Base-by-base conservation (phyloP, 176 grass and related monocot genomes). In the Musa troglodytarum region DNA sequence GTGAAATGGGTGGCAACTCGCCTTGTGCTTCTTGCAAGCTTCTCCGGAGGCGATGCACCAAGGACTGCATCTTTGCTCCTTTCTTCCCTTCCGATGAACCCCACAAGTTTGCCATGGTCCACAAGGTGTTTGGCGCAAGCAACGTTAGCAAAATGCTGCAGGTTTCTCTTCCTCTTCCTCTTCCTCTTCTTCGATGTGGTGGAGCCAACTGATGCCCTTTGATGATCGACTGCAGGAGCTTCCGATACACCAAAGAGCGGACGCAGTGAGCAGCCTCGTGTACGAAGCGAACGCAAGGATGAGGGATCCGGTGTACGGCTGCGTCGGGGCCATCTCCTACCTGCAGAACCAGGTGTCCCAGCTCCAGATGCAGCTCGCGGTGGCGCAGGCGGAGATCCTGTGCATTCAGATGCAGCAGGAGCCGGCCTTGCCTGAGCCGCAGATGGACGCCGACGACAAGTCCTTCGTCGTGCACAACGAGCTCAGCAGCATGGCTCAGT, bases 11-110 rank as follows among this genome's bases (percentile, higher is more conserved):
- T 1, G 67, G 67, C 8, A 69, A 10, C n/a, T 69, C 67, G 8
- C 92, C 92, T 19, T 96, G 92, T 56, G 92, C 92, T 51, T 96
- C 92, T 12, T 96, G 92, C 82, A 96, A 96, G 81, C 87, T 96
- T 77, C 89, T 92, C 13, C 87, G 89, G 64, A 81, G 87, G 74
- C 89, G 92, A 56, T 92, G 92, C 85, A 96, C 92, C 49, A 92
- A 92, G 79, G 89, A 96, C 80, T 96, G 92, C 84, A 96, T 96
- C 72, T 96, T 96, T 77, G 92, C 89, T 10, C 92, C 92, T 3
- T 96, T 96, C 84, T 96, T 96, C 79, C 92, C 92, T 16, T 86
- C 89, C 10, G 92, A 96, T 9, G 92, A 96, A 34, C 92, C 89
- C 4, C 89, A 96, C 87, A 92, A 96, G 81, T 96, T 96, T 57